phyloP scores from a whole-genome alignment of 2,329 filamentous ascomycete species.

The Monosporascus sp. region DNA sequence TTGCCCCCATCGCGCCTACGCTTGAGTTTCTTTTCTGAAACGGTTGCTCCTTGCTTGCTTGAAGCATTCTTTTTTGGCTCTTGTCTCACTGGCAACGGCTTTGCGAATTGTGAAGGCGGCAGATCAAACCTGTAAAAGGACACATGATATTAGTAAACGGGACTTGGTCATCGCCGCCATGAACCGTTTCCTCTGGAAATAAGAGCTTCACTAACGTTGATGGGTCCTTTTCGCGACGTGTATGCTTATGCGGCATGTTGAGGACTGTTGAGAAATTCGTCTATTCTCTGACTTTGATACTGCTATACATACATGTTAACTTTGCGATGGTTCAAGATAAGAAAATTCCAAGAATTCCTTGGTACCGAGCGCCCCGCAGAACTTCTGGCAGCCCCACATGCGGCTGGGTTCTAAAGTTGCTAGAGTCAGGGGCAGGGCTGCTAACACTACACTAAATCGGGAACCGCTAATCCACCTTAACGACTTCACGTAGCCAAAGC shows the following conservation, averaged over 20 bases:
- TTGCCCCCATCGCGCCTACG: conserved; percentile 40
- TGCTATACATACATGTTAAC: too few species aligned
- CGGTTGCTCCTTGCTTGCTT: conserved; percentile 22
- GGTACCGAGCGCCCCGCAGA: too few species aligned
- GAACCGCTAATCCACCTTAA: too few species aligned
- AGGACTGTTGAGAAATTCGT: background rate
- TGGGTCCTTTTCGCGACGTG: conserved; percentile 54
- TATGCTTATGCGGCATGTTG: conserved; percentile 84
- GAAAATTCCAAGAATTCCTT: too few species aligned
- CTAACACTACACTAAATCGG: too few species aligned
- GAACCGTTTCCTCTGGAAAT: background rate
- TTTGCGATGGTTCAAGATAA: too few species aligned
- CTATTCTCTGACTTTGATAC: too few species aligned
- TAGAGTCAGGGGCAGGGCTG: too few species aligned
- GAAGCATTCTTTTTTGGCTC: conserved; percentile 27
- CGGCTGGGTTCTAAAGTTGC: too few species aligned
- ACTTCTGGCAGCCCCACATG: too few species aligned
- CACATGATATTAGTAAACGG: conserved; percentile 5
- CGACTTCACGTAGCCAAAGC: too few species aligned
- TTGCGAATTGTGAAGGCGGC: conserved; percentile 43
- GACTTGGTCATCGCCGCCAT: too few species aligned
- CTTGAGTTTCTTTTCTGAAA: conserved; percentile 39
- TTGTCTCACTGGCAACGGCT: conserved; percentile 43
- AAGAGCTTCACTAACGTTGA: conserved; percentile 39
- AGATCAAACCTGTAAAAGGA: conserved; percentile 40